Conservation (phyloP, 176 grass and related monocot genomes). For the Tuctoria greenei region DNA sequence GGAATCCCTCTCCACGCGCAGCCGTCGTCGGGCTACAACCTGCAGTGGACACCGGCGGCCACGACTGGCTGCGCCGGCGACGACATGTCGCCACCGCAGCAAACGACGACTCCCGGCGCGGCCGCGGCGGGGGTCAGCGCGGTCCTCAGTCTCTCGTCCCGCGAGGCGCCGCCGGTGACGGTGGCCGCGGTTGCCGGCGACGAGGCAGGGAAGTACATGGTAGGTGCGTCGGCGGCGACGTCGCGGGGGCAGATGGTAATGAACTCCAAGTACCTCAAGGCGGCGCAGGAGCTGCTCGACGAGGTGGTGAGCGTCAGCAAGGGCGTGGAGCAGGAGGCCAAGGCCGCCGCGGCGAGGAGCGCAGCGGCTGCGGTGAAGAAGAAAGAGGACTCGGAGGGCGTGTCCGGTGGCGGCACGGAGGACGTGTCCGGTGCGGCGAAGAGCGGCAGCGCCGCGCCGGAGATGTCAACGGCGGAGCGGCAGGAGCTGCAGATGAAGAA, state of each 20-base stretch:
- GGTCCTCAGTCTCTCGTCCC: constrained; percentile 89
- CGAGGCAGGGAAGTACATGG: constrained; percentile 46
- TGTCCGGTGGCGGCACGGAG: constrained; percentile 39
- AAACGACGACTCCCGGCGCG: constrained; percentile 1
- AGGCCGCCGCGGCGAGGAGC: constrained; percentile 24
- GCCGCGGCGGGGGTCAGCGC: constrained; percentile 35
- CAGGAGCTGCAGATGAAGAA: constrained; percentile 99
- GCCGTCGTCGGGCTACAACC: constrained; percentile 51
- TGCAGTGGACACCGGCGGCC: constrained; percentile 41
- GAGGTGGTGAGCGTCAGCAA: constrained; percentile 90
- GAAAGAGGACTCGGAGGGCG: constrained; percentile 55
- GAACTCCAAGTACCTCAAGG: constrained; percentile 91
- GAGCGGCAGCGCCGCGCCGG: constrained; percentile 13
- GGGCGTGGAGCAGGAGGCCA: constrained; percentile 45
- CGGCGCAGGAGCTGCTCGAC: constrained; percentile 80
- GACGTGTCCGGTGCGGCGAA: constrained; percentile 29
- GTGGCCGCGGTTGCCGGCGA: constrained; percentile 38
- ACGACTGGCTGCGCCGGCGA: constrained; percentile 10
- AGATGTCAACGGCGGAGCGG: constrained; percentile 84
- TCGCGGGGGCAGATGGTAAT: constrained; percentile 69
- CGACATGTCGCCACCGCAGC: constrained; percentile 45
- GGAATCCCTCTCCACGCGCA: constrained; percentile 72
- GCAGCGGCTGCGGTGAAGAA: constrained; percentile 21
- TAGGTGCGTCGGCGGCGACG: neutral
- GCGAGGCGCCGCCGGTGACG: constrained; percentile 59